These are phyloP conservation scores for Stentor coeruleus DNA, from an alignment of 73 alveolate species.

Conservation along the genomic window DNA sequence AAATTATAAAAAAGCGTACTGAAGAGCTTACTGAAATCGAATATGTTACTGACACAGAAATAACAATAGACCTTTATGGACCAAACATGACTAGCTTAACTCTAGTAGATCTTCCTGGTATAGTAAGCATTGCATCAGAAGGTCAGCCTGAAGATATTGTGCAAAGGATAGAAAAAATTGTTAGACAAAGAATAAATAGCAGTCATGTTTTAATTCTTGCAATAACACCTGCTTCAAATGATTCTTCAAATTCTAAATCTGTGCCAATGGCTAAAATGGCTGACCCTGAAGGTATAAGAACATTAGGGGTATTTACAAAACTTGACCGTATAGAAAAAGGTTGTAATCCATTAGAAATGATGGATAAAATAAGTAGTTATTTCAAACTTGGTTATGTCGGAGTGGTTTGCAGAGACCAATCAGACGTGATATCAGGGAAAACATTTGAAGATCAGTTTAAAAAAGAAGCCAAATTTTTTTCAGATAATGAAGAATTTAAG, in stretches of 20 bases:
- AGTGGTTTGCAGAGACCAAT: not conserved
- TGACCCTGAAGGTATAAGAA: slow-evolving; percentile 89
- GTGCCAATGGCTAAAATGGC: slow-evolving; percentile 89
- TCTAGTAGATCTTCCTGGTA: slow-evolving; percentile 96
- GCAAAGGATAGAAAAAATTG: too few relatives aligned
- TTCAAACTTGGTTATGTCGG: slow-evolving; percentile 41
- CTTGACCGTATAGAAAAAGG: slow-evolving; percentile 97
- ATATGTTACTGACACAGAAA: slow-evolving; percentile 61
- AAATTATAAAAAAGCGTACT: slow-evolving; percentile 67
- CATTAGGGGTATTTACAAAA: slow-evolving; percentile 79
- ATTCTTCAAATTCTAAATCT: slow-evolving; percentile 91
- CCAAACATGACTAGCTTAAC: slow-evolving; percentile 85
- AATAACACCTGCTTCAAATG: slow-evolving; percentile 70
- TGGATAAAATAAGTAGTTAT: slow-evolving; percentile 91
- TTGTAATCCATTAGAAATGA: slow-evolving; percentile 91
- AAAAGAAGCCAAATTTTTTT: not conserved
- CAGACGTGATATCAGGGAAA: not conserved
- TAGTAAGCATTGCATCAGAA: slow-evolving; percentile 87
- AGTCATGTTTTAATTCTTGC: slow-evolving; percentile 74
- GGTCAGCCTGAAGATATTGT: slow-evolving; percentile 91
- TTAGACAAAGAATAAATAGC: too few relatives aligned
- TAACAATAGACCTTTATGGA: slow-evolving; percentile 68
- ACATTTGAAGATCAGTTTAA: not conserved
- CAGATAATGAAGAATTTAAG: not conserved
- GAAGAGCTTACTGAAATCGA: slow-evolving; percentile 62